phyloP scores from a whole-genome alignment of 495 filamentous ascomycete genomes.

The Parathielavia hyrcaniae region DNA sequence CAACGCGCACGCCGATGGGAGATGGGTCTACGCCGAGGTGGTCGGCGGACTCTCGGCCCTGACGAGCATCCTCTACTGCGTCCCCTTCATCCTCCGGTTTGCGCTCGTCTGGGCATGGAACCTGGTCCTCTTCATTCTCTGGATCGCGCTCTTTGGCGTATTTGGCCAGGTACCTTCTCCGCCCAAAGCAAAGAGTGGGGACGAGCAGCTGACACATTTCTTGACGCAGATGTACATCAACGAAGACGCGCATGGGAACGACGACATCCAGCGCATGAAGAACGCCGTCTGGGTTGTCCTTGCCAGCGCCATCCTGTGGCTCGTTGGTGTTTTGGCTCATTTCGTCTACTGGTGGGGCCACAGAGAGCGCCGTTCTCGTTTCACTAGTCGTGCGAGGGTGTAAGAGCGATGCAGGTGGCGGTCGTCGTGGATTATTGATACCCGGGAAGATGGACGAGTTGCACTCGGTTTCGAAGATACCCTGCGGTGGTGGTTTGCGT shows the following conservation, averaged over 20 bases:
- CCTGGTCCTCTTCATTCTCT: constrained; percentile 62
- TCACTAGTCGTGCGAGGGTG: constrained; percentile 46
- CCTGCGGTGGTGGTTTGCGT: too few relatives aligned
- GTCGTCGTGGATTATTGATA: not conserved
- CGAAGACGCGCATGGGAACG: constrained; percentile 54
- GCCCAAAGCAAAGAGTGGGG: not conserved
- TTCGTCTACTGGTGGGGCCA: constrained; percentile 43
- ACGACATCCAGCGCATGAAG: constrained; percentile 65
- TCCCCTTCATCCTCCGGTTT: constrained; percentile 56
- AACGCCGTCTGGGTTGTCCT: constrained; percentile 82
- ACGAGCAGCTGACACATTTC: constrained; percentile 2
- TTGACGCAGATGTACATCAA: constrained; percentile 58
- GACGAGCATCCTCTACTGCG: constrained; percentile 54
- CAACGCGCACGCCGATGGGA: constrained; percentile 48
- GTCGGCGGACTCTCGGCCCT: constrained; percentile 55
- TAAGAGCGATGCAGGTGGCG: constrained; percentile 16
- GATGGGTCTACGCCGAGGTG: constrained; percentile 74
- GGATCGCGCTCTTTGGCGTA: constrained; percentile 72
- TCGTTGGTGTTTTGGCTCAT: constrained; percentile 46
- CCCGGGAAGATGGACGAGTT: not conserved
- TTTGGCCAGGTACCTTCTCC: constrained; percentile 52
- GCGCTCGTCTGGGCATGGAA: constrained; percentile 60
- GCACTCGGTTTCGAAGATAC: too few relatives aligned
- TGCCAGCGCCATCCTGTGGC: constrained; percentile 65
- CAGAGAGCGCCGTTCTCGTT: constrained; percentile 37